Evolutionary conservation across 2,329 filamentous ascomycete genomes (phyloP).

Genomic region (Orbilia quercus): DNA sequence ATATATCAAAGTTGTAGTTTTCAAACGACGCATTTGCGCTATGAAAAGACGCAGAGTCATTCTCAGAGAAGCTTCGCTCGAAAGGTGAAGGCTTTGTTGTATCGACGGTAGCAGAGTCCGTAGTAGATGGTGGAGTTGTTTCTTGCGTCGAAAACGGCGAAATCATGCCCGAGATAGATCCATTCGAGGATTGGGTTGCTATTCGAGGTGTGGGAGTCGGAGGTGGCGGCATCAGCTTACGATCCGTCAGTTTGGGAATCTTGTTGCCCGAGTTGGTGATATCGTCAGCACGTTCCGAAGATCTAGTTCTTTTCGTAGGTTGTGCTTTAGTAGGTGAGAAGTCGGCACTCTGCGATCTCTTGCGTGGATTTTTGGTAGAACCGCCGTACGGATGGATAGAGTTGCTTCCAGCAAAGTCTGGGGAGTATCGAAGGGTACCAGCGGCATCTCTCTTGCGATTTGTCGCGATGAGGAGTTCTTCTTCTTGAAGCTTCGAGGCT

Average conservation of each 20-base stretch:
- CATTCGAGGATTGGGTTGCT: conserved; percentile 19
- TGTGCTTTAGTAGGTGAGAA: conserved; percentile 22
- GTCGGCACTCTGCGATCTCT: conserved; percentile 29
- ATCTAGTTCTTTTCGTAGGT: conserved; percentile 36
- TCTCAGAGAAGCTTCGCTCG: conserved; percentile 22
- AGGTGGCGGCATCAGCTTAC: conserved; percentile 49
- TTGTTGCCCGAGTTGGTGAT: neutral
- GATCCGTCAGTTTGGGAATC: conserved; percentile 36
- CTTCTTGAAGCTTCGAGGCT: conserved; percentile 5
- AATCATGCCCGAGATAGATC: neutral
- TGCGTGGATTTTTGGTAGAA: conserved; percentile 28
- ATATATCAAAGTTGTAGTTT: neutral
- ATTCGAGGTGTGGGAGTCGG: conserved; percentile 26
- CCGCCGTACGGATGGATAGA: conserved; percentile 33
- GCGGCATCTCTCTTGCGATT: conserved; percentile 43
- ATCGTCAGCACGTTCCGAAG: conserved; percentile 36
- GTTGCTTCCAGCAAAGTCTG: conserved; percentile 32
- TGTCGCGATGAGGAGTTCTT: conserved; percentile 32
- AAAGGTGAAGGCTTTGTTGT: neutral
- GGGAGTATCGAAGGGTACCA: conserved; percentile 47
- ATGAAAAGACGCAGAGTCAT: conserved; percentile 13
- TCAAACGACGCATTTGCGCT: conserved; percentile 22
- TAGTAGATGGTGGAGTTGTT: conserved; percentile 10
- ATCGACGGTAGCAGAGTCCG: neutral
- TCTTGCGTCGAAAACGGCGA: conserved; percentile 10